Evolutionary conservation across 2,329 filamentous ascomycete genomes (phyloP), one percentile per base, ranked within the genome.

Genomic region (Aspergillus amoenus): DNA sequence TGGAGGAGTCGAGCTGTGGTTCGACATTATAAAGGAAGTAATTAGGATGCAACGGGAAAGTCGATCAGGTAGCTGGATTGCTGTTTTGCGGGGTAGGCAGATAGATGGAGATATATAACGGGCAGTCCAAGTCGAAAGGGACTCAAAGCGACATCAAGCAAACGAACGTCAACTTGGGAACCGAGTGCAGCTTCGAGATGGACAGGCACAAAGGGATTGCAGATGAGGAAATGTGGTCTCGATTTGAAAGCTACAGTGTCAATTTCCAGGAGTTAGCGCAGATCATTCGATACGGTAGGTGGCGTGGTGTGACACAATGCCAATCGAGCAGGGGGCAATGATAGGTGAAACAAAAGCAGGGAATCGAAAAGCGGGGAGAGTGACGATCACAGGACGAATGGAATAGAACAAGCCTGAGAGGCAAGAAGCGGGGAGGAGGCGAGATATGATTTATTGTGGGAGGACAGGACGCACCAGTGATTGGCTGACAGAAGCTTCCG

Each of bases 1-100:
- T 44, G 71, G 72, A 47, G 73, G 71, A 49, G 72, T 72, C 6
- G 70, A 68, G 52, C 71, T 73, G 64, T 75, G 72, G 68, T 73
- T 71, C 42, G 78, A 74, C 79, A 81, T 82, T 58, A 52, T 72
- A 42, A 21, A 17, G 46, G 51, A 27, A 34, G 47, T 27, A 37
- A 22, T 27, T 18, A 40, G 18, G 21, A 51, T 8, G 17, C n/a
- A 30, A 13, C 17, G 15, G 18, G 43, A 43, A 37, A 41, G n/a
- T 37, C 12, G 44, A 30, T 24, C 5, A n/a, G 21, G 8, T 17
- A 13, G 27, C 32, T 46, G 42, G n/a, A 50, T 34, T 18, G 12
- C 22, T 30, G 30, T 32, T 30, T 30, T 32, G 18, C 12, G 24
- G 8, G 30, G 34, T 21, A 50, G 21, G 32, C 30, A 17, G 12